Base-by-base conservation (phyloP, 129 eudicot genomes). In the Helichrysum umbraculigerum region DNA sequence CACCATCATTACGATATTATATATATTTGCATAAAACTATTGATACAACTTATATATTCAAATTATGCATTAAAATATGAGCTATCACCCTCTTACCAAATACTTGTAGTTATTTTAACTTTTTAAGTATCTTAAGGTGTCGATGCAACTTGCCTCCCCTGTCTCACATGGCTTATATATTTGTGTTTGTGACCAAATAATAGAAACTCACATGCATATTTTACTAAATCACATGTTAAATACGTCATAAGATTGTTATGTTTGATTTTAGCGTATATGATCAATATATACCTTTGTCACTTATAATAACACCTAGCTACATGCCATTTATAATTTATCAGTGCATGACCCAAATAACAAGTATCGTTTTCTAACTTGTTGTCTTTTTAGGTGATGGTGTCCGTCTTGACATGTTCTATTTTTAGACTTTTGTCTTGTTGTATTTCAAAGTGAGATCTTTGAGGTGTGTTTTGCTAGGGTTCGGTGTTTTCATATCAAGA, bases 221-320 rank as follows among this genome's bases (percentile, higher is more conserved):
- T 62, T 65, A 32, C 70, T n/a, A 16, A 34, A 17, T 29, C 47
- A 65, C 70, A 65, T 65, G 70, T 65, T n/a, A 65, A 30, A 6
- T 8, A 32, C 70, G 37, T 63, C 19, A 25, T 16, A 64, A 14
- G 1, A 28, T 64, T 64, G 41, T 32, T 14, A 1, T 30, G 19
- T 64, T 65, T 33, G 70, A n/a, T 34, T 34, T 65, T 33, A 30
- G 29, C 28, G 62, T 57, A 9, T 19, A 9, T 19, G 29, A 57
- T 57, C 62, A 20, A 57, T 7, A 16, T 3, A 51, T 15, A 28
- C 10, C 20, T 28, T 65, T 33, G 6, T 47, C n/a, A 47, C n/a
- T 47, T 47, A 47, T 14, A 12, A 47, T 47, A 47, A 47, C 6
- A 47, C 17, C 54, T 47, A 47, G 14, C 47, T 0, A 32, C 0